Evolutionary conservation across 2,329 filamentous ascomycete species (phyloP), one percentile per base, ranked within the genome.

Genomic region (Ascochyta koolunga): DNA sequence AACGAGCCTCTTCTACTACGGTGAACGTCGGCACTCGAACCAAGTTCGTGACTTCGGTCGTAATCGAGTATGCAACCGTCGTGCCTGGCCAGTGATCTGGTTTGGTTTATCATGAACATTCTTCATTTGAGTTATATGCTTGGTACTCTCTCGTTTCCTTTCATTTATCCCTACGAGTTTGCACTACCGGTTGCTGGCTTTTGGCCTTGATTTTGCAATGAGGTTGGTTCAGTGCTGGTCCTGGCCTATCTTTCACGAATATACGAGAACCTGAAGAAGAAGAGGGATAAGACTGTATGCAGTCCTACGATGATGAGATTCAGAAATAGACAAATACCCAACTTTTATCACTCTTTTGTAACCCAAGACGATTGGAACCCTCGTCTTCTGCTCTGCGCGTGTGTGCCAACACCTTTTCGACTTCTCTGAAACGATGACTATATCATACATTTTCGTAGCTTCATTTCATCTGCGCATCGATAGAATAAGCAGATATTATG

Each of bases 31-130:
- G 45, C 11, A 61, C 51, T 18, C 52, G 9, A 1, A 65, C 62
- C 5, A 50, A 51, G 11, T 43, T 57, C 11, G 48, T 65, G 24
- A 65, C 62, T 2, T 64, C 62, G 0, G 16, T 62, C 3, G 24
- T 64, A 18, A 37, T 58, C 25, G 50, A 62, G 56, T 65, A 64
- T 27, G 55, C 60, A 11, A 65, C 61, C 0, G 53, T 62, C 15
- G 24, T 53, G 44, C 55, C 54, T 13, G 51, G 42, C 4, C 33
- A 47, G 32, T 41, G 31, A 18, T 50, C 29, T n/a, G 40, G 18
- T 10, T 13, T 19, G 35, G n/a, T 37, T 9, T 19, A 13, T 19
- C 27, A 29, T 29, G 4, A 13, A 5, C 10, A 29, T 37, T 37
- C 7, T 11, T 48, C 22, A 2, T 36, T 36, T 36, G 38, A 11